Evolutionary conservation across 1,284 basidiomycete genomes (phyloP).

Genomic region (Ceratobasidium papillatum): DNA sequence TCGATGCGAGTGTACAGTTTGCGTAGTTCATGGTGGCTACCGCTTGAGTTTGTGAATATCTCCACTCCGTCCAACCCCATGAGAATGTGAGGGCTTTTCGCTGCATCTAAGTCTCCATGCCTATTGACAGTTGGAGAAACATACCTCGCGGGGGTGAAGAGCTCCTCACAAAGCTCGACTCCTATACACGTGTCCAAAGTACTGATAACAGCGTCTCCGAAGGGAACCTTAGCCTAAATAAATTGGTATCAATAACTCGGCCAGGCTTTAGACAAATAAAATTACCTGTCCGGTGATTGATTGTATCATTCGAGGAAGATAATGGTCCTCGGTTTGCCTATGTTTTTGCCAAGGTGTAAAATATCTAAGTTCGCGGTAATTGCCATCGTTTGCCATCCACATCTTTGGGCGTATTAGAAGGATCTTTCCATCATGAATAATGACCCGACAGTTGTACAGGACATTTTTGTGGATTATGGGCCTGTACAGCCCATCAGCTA

Average conservation of each 20-base stretch:
- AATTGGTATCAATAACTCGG: background rate
- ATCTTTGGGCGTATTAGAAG: slow-evolving; percentile 96
- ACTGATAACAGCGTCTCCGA: slow-evolving; percentile 93
- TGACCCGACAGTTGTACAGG: slow-evolving; percentile 95
- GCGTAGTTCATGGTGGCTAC: slow-evolving; percentile 95
- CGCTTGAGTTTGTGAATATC: slow-evolving; percentile 98
- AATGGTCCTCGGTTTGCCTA: slow-evolving; percentile 87
- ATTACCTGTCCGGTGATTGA: slow-evolving; percentile 87
- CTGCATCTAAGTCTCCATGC: slow-evolving; percentile 27
- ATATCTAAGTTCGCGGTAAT: slow-evolving; percentile 95
- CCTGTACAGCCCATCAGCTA: slow-evolving; percentile 59
- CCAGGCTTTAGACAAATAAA: background rate
- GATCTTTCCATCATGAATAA: slow-evolving; percentile 87
- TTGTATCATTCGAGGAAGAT: slow-evolving; percentile 86
- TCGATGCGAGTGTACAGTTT: slow-evolving; percentile 93
- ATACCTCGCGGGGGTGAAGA: slow-evolving; percentile 95
- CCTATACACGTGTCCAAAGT: slow-evolving; percentile 96
- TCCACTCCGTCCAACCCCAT: slow-evolving; percentile 99
- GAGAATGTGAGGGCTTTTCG: slow-evolving; percentile 85
- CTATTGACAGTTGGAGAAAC: slow-evolving; percentile 37
- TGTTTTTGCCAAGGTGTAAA: slow-evolving; percentile 97
- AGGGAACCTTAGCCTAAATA: slow-evolving; percentile 84
- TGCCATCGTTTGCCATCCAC: slow-evolving; percentile 99
- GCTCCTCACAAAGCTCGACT: slow-evolving; percentile 95
- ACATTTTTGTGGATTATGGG: slow-evolving; percentile 96